Conservation (phyloP, 768 basidiomycete genomes). For the Trametes cingulata region DNA sequence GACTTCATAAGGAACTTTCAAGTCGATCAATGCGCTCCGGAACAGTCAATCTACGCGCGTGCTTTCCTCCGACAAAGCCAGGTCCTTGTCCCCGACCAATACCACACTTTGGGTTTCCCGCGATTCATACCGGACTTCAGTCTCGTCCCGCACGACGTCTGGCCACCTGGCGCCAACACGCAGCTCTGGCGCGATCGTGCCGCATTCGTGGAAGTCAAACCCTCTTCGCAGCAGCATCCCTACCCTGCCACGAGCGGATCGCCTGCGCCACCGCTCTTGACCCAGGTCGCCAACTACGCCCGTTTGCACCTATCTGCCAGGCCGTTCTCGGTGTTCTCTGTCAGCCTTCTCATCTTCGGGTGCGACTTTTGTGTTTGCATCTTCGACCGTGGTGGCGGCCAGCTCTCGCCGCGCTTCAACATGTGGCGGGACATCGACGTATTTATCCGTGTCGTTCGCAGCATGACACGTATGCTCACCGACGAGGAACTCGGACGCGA, state of each 20-base stretch:
- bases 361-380: constrained; percentile 33
- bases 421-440: constrained; percentile 26
- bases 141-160: neutral
- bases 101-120: neutral
- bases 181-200: neutral
- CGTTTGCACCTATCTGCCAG: constrained; percentile 29
- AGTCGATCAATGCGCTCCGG: too few species aligned
- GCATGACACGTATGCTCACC: constrained; percentile 9
- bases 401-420: constrained; percentile 28
- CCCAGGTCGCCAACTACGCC: constrained; percentile 30
- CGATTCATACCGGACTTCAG: neutral
- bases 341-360: constrained; percentile 34
- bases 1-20: too few species aligned
- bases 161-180: neutral
- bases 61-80: neutral
- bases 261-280: neutral
- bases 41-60: neutral
- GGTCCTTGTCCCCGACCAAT: neutral
- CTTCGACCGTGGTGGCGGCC: constrained; percentile 34
- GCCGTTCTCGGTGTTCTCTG: constrained; percentile 34
- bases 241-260: too few species aligned
- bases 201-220: neutral
- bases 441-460: constrained; percentile 31
- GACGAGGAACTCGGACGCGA: constrained; percentile 9
- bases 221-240: neutral